Conservation (phyloP, 805 yeast genomes). For the Schizosaccharomyces osmophilus region DNA sequence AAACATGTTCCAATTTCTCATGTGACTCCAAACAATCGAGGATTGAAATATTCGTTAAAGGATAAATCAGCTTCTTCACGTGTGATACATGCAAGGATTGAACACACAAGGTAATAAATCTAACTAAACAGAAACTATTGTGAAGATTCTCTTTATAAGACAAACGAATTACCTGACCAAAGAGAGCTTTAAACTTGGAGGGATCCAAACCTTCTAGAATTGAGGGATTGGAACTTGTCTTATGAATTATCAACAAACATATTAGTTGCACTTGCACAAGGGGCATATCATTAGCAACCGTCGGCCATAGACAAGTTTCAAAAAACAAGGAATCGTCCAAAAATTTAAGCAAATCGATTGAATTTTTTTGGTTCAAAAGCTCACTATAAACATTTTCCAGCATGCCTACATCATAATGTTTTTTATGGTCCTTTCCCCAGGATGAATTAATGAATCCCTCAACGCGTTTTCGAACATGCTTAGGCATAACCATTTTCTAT, state of each 20-base stretch:
- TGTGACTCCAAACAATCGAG: neutral
- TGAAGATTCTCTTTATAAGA: neutral
- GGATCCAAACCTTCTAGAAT: neutral
- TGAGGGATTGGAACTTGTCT: neutral
- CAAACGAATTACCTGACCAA: neutral
- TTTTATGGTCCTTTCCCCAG: too few relatives aligned
- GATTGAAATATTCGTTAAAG: neutral
- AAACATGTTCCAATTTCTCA: neutral
- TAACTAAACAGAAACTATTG: neutral
- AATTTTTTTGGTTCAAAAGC: neutral
- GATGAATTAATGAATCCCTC: too few relatives aligned
- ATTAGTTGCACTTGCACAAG: neutral
- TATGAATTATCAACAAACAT: neutral
- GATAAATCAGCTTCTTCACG: neutral
- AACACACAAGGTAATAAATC: neutral
- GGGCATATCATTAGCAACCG: neutral
- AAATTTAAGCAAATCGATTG: neutral
- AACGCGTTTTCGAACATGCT: too few relatives aligned
- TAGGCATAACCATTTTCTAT: too few relatives aligned
- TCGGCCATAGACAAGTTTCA: neutral
- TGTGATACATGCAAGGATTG: neutral
- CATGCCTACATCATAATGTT: too few relatives aligned
- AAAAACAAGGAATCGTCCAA: neutral
- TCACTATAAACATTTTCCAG: too few relatives aligned
- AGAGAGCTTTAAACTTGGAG: neutral